Evolutionary conservation across 768 basidiomycete species (phyloP), one percentile per base, ranked within the genome.

Genomic region (Suillus variegatus): DNA sequence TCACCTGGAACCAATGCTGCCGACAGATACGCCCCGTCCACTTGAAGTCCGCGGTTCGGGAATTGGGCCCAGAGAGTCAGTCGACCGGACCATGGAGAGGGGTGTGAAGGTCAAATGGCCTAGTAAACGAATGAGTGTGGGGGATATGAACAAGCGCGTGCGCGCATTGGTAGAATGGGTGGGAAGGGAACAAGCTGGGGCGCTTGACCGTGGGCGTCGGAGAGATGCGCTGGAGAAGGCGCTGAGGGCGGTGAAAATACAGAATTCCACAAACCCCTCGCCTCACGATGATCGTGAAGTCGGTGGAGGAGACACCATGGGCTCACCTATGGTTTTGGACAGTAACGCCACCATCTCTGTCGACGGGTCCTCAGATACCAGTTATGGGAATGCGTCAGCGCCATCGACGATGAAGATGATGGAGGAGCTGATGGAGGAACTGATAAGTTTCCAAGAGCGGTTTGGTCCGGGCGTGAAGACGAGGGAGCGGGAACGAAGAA

Each of bases 101-200:
- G 92, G 92, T 10, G 91, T 93, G 16, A 91, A 93, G 76, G 90
- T 97, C 64, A 91, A 93, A 71, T 99, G 94, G 91, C 97, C 96
- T 1, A 88, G 88, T 69, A 95, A 96, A 78, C 85, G 97, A 61
- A 95, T 90, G 86, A 97, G 95, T 70, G 90, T 97, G n/a, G 91
- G 89, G 22, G 97, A 98, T 75, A 97, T 99, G 94, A 93, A 94
- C 76, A 97, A 97, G 79, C 88, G 97, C 32, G 93, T 97, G 28
- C 84, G 93, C 43, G 87, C 90, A 51, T 83, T 99, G 57, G 87
- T 97, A 22, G 96, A 97, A 72, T 98, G 93, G 88, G 94, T 97
- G n/a, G 92, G 91, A 36, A 82, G 94, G 64, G 92, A 94, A 73
- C 92, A 94, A 76, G 92, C 90, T 9, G 86, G 82, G 68, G 89